Conservation (phyloP, 768 basidiomycete species). For the Amyloporia xantha region DNA sequence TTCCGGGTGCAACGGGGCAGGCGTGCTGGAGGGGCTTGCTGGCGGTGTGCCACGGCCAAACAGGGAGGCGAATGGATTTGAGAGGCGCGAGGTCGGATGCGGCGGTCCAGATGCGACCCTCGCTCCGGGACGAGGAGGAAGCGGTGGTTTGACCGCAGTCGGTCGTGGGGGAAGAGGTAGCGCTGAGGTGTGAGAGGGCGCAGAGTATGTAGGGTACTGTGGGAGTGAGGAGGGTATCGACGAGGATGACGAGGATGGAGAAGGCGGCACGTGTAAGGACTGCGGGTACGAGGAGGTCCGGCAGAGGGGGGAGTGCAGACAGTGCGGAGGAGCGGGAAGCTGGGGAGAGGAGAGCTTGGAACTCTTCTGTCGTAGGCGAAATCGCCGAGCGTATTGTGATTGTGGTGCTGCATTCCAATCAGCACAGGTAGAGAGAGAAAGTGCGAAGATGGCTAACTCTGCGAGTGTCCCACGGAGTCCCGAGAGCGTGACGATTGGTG, state of each 20-base stretch:
- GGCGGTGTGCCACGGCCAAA: conserved; percentile 44
- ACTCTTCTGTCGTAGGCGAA: conserved; percentile 34
- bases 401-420: conserved; percentile 5
- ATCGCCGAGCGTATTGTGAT: conserved; percentile 41
- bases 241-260: conserved; percentile 6
- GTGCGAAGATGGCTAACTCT: not conserved
- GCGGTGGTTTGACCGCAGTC: conserved; percentile 43
- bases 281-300: conserved; percentile 30
- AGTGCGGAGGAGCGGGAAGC: conserved; percentile 31
- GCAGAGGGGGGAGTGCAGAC: conserved; percentile 49
- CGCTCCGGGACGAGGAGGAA: conserved; percentile 30
- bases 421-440: not conserved
- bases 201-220: conserved; percentile 19
- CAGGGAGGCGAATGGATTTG: conserved; percentile 77
- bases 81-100: conserved; percentile 39
- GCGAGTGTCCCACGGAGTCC: conserved; percentile 62
- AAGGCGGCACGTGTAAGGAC: conserved; percentile 7
- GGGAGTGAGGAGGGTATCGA: conserved; percentile 4
- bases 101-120: conserved; percentile 5
- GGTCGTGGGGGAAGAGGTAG: conserved; percentile 27
- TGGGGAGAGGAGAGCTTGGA: conserved; percentile 32
- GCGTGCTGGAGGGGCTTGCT: conserved; percentile 18
- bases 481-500: conserved; percentile 69
- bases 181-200: conserved; percentile 17
- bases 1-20: conserved; percentile 13